Evolutionary conservation across 1,284 basidiomycete genomes (phyloP), one percentile per base, ranked within the genome.

Genomic region (Leccinum fallax): DNA sequence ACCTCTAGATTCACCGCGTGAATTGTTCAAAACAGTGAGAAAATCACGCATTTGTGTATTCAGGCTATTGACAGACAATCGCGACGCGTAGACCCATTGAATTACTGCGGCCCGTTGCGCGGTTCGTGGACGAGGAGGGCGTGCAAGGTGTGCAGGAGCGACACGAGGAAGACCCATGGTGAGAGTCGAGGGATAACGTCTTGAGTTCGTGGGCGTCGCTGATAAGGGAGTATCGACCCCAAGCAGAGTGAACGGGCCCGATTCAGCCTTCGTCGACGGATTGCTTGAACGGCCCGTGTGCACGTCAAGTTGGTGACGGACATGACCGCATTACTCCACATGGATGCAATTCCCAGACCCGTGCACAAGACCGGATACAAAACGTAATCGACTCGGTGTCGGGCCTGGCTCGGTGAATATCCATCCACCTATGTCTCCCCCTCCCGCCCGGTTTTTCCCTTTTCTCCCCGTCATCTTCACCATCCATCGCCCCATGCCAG

Each of bases 51-150:
- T 21, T 26, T 56, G 3, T 43, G 15, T 7, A 55, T 36, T 24
- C 7, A 28, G 11, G 13, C 4, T 5, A 38, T 54, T 60, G 38
- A 59, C 57, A 40, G 54, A 40, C 13, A 53, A 59, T 53, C 11
- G 7, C 30, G 43, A 57, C 34, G 24, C 66, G 10, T 65, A 89
- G 87, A 64, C 88, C 88, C 0, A 83, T 85, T 55, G 84, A 87
- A 21, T 21, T 21, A 1, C 76, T 89, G 75, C 78, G 78, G 21
- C 70, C 81, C 10, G 79, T 90, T 24, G 79, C 82, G 32, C 76
- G 76, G 63, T 83, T 87, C 36, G 81, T 89, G 32, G 87, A 89
- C 64, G 77, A 77, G 58, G 82, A 88, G 66, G 88, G 87, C 0
- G 68, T 88, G 55, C 77, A 80, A 52, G 78, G 76, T 11, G 67